Evolutionary conservation across 768 basidiomycete genomes (phyloP), one percentile per base, ranked within the genome.

Genomic region (Suillus placidus): DNA sequence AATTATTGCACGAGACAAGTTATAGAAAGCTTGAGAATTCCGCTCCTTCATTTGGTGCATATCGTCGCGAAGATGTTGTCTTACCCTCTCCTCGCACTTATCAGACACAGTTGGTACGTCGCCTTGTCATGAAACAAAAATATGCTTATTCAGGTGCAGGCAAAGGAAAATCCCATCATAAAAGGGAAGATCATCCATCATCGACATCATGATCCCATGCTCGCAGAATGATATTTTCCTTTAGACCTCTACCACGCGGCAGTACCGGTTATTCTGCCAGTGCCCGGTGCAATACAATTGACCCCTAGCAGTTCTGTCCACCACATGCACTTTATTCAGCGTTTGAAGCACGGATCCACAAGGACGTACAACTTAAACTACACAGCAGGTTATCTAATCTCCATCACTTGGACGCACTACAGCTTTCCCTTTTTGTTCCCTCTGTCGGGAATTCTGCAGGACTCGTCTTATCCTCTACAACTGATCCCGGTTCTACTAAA

Each of bases 361-460:
- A n/a, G n/a, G n/a, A n/a, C n/a, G n/a, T n/a, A n/a, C n/a, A n/a
- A n/a, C n/a, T n/a, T n/a, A n/a, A 34, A 34, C 32, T 14, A 10
- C 12, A 56, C 35, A 56, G 4, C n/a, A 14, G 3, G n/a, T 18
- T 16, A 38, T 16, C 8, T 58, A 26, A 26, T 10, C 30, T 32
- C 40, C 6, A 32, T 30, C 26, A 30, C 10, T 6, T 42, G 6
- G 37, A 26, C 10, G 37, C 3, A 42, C 38, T 57, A 74, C 14
- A 49, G 40, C 38, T 66, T 70, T n/a, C 35, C n/a, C n/a, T n/a
- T n/a, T n/a, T n/a, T n/a, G n/a, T n/a, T n/a, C n/a, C 66, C 45
- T 70, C 66, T 10, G 47, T 56, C 54, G 23, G 45, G n/a, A 62
- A 63, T n/a, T 40, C 32, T 3, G 38, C 57, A 63, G 13, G 37